Evolutionary conservation across 176 grass and related monocot genomes (phyloP), one percentile per base, ranked within the genome.

Genomic region (Puya raimondii): DNA sequence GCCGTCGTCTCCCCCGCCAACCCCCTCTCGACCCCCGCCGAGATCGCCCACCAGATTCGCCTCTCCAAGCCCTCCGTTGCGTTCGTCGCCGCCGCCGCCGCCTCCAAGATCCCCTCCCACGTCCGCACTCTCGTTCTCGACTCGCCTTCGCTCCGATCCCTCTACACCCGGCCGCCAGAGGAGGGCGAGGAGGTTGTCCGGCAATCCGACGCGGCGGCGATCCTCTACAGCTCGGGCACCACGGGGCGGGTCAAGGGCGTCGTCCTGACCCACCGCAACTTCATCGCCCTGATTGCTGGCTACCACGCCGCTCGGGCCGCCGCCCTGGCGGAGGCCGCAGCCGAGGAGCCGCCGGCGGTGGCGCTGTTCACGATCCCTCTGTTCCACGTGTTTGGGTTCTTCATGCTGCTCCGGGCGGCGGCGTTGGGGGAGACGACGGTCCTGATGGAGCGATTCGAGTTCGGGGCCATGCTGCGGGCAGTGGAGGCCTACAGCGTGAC

Each of bases 221-320:
- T 96, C 50, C 72, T 91, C 1, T 96, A 96, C 85, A 91, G 85
- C 4, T 96, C 92, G 1, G 92, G 92, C 33, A 96, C 92, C 3
- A 96, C 92, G 15, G 92, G 92, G 0, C 78, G 75, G 17, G 81
- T 91, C n/a, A 96, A 96, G 77, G 88, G 83, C 22, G 92, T 82
- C 18, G 78, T 54, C 12, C 9, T 96, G 70, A 76, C 81, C 61
- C 88, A 96, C 83, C 80, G 92, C 12, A 96, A 80, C 77, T 70
- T 96, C 69, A 87, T 96, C 72, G 68, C 86, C 7, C 29, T 79
- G n/a, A 75, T 89, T 64, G 51, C 69, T 11, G 11, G 17, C 48
- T 61, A 73, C 12, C 51, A 20, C 14, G 64, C 66, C 0, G 66
- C 23, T 47, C 65, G 47, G 15, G 16, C 47, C 3, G 67, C 0